These are phyloP conservation scores for Ceratobasidium sp. DNA, from an alignment of 1,284 basidiomycete genomes.

Conservation along the genomic window DNA sequence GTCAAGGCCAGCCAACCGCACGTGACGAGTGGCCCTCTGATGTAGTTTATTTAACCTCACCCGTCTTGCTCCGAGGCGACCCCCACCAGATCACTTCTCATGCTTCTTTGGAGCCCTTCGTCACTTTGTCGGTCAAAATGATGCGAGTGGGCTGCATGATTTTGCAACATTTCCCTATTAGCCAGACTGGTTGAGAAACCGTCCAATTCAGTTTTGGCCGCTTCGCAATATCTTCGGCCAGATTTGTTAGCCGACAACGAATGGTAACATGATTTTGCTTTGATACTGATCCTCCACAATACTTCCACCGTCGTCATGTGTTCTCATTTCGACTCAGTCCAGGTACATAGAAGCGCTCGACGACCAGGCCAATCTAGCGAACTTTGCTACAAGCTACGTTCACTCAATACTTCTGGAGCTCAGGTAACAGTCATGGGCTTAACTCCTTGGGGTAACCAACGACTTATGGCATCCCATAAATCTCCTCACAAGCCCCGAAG, in stretches of 20 bases:
- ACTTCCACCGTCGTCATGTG: constrained; percentile 34
- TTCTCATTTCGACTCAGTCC: not conserved
- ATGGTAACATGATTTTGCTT: not conserved
- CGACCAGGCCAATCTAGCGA: constrained; percentile 15
- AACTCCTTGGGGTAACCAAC: constrained; percentile 29
- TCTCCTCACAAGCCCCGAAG: not conserved
- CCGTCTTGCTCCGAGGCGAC: constrained; percentile 25
- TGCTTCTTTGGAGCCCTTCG: not conserved
- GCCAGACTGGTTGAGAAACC: not conserved
- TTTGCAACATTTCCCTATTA: constrained; percentile 10
- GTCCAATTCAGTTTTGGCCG: not conserved
- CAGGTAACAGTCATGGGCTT: constrained; percentile 23
- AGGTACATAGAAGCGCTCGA: constrained; percentile 27
- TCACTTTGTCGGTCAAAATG: constrained; percentile 18
- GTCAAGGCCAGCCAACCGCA: not conserved
- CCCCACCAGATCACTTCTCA: constrained; percentile 1
- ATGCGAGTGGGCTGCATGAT: not conserved
- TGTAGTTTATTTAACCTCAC: not conserved
- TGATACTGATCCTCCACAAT: constrained; percentile 1
- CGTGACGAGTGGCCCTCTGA: constrained; percentile 6
- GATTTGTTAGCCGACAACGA: not conserved
- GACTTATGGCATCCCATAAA: not conserved
- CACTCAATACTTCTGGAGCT: not conserved
- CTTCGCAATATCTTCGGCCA: constrained; percentile 42
- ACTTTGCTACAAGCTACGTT: not conserved